Evolutionary conservation across 331 rosid genomes (phyloP).

Genomic region (Rhamnella rubrinervis): DNA sequence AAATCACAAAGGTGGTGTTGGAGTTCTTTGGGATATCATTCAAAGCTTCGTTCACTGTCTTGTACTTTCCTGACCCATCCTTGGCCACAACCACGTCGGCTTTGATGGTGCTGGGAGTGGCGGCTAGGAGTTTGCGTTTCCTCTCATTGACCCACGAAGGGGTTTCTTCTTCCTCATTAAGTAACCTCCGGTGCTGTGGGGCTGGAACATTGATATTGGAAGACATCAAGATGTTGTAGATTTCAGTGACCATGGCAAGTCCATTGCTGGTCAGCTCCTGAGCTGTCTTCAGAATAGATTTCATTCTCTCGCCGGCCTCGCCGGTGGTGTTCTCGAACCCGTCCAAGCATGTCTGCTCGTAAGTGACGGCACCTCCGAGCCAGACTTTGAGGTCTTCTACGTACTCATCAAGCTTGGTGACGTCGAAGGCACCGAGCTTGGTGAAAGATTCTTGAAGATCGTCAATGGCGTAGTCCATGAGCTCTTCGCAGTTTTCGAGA

Average conservation of each 20-base stretch:
- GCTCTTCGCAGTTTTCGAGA: constrained; percentile 51
- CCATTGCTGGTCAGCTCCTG: constrained; percentile 59
- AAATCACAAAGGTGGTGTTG: constrained; percentile 46
- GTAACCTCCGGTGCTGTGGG: not conserved
- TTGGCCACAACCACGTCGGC: constrained; percentile 58
- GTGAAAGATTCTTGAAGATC: constrained; percentile 37
- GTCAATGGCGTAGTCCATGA: constrained; percentile 51
- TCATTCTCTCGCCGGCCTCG: constrained; percentile 46
- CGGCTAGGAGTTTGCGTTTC: constrained; percentile 26
- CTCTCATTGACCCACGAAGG: constrained; percentile 46
- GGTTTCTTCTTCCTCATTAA: constrained; percentile 3
- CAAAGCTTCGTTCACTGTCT: constrained; percentile 53
- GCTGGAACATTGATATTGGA: not conserved
- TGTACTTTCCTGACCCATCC: constrained; percentile 67
- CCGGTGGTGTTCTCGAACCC: constrained; percentile 53
- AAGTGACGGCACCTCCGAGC: constrained; percentile 55
- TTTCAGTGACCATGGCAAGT: constrained; percentile 51
- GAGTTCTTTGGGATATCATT: constrained; percentile 40
- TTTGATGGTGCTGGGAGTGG: not conserved
- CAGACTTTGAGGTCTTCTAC: constrained; percentile 57
- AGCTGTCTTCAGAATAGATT: constrained; percentile 29
- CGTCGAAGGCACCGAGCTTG: constrained; percentile 33
- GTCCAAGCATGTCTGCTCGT: constrained; percentile 60
- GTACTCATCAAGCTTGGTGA: constrained; percentile 27
- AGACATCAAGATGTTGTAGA: constrained; percentile 3